Evolutionary conservation across 2,329 filamentous ascomycete species (phyloP), one percentile per base, ranked within the genome.

Genomic region (Cladosporium velox): DNA sequence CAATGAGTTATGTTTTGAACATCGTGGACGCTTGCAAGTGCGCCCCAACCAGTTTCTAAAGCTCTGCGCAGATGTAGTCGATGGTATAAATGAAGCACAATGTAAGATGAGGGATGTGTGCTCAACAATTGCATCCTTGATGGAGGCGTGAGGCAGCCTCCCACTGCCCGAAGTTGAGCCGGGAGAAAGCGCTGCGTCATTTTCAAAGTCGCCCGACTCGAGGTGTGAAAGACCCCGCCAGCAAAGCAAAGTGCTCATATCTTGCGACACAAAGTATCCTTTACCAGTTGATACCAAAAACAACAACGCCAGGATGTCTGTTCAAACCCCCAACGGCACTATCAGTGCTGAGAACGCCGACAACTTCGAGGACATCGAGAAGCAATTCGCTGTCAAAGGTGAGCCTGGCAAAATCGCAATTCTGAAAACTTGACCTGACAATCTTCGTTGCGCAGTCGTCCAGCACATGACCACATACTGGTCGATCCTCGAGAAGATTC

Each of bases 351-450:
- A 91, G 75, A 80, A 88, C 77, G 87, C 88, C 41, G 86, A 90
- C 76, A 91, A 91, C 79, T 76, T 74, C 63, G 76, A 78, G 65
- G 76, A 78, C 91, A 97, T 99, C 78, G 95, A 99, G 86, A 97
- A 97, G 86, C 95, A 98, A 80, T 99, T 99, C 76, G 95, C 95
- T 34, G 95, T 99, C 74, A 98, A 98, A 85, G 91, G 91, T 92
- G 75, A 55, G 55, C 8, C 21, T 76, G 66, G 63, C 12, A 6
- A 26, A 26, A 64, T 15, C 18, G 8, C 34, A 26, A 15, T 2
- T n/a, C 35, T 4, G 15, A 64, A 15, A n/a, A 55, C 24, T 26
- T 61, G 10, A 11, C 18, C 61, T 64, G n/a, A 64, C 35, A 64
- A 28, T 24, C 3, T 55, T 30, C 52, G 73, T 67, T 69, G 75